A percentile compares a stretch with the other conserved stretches of the same genome.
Evolutionary conservation across 257 asterid species (phyloP).

Genomic region (Dorcoceras hygrometricum): DNA sequence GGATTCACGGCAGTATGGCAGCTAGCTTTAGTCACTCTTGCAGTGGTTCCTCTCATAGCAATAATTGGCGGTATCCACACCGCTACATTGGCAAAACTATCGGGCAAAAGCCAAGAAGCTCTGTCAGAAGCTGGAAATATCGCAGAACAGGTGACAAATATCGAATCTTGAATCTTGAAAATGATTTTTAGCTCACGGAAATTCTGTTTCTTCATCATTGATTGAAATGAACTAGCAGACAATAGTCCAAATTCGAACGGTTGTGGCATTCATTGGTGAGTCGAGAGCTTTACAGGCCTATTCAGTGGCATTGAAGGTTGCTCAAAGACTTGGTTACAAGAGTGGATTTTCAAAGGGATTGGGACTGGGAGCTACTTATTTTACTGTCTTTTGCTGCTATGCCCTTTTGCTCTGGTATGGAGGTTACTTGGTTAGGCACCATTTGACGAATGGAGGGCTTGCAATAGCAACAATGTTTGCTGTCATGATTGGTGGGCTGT

Average conservation of each 20-base stretch:
- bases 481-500: slow-evolving; percentile 97
- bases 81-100: slow-evolving; percentile 61
- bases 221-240: slow-evolving; percentile 47
- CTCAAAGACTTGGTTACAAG: slow-evolving; percentile 72
- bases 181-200: not conserved
- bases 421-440: slow-evolving; percentile 86
- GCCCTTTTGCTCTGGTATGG: slow-evolving; percentile 95
- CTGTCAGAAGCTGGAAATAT: slow-evolving; percentile 89
- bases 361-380: slow-evolving; percentile 86
- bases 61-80: slow-evolving; percentile 77
- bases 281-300: slow-evolving; percentile 78
- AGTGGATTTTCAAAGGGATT: slow-evolving; percentile 77
- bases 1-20: slow-evolving; percentile 96
- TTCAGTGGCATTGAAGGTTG: slow-evolving; percentile 57
- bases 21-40: slow-evolving; percentile 74
- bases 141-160: slow-evolving; percentile 62
- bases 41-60: slow-evolving; percentile 88
- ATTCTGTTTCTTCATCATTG: not conserved
- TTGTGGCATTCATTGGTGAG: slow-evolving; percentile 81
- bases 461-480: slow-evolving; percentile 94
- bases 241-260: slow-evolving; percentile 73
- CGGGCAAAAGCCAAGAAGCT: slow-evolving; percentile 73
- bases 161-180: not conserved
- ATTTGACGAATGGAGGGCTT: slow-evolving; percentile 80
- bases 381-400: slow-evolving; percentile 78